A percentile compares a stretch with the other conserved stretches of the same genome.
These are phyloP conservation scores for Alisma plantagoaquatica DNA, from an alignment of 106 monocot genomes.

Conservation along the genomic window DNA sequence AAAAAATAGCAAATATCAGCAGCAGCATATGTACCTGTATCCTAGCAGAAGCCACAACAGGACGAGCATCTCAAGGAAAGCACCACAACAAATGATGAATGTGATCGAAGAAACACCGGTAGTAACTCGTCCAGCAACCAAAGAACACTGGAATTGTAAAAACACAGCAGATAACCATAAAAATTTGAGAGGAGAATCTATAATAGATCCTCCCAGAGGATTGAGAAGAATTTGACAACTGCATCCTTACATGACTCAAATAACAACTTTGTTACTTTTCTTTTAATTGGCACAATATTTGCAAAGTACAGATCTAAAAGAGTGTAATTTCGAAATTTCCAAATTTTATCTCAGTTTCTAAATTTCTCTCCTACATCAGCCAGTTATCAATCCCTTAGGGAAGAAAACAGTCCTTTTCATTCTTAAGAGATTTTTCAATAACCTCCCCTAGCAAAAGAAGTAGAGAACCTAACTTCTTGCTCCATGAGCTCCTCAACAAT, in stretches of 20 bases:
- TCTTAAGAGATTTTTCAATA: too few relatives aligned
- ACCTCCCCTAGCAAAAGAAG: too few relatives aligned
- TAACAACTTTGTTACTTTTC: not conserved
- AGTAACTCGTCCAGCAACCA: conserved; percentile 76
- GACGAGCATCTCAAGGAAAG: conserved; percentile 60
- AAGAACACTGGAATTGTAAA: conserved; percentile 42
- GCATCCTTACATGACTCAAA: conserved; percentile 1
- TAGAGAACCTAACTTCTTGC: too few relatives aligned
- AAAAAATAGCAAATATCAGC: not conserved
- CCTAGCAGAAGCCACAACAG: conserved; percentile 72
- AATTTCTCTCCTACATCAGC: too few relatives aligned
- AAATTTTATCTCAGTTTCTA: too few relatives aligned
- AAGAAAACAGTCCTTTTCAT: too few relatives aligned
- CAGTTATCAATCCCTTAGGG: too few relatives aligned
- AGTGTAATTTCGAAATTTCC: too few relatives aligned
- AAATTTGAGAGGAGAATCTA: not conserved
- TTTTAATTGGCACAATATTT: too few relatives aligned
- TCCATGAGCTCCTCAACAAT: too few relatives aligned
- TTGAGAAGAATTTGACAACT: too few relatives aligned
- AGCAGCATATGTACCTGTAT: conserved; percentile 31
- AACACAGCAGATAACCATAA: not conserved
- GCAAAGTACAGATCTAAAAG: too few relatives aligned
- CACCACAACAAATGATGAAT: conserved; percentile 54
- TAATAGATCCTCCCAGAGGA: not conserved
- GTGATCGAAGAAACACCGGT: conserved; percentile 65